Percentiles rank a stretch among this genome's conserved stretches.
Evolutionary conservation across 2,329 filamentous ascomycete genomes (phyloP).

Genomic region (Arthrobotrys conoides): DNA sequence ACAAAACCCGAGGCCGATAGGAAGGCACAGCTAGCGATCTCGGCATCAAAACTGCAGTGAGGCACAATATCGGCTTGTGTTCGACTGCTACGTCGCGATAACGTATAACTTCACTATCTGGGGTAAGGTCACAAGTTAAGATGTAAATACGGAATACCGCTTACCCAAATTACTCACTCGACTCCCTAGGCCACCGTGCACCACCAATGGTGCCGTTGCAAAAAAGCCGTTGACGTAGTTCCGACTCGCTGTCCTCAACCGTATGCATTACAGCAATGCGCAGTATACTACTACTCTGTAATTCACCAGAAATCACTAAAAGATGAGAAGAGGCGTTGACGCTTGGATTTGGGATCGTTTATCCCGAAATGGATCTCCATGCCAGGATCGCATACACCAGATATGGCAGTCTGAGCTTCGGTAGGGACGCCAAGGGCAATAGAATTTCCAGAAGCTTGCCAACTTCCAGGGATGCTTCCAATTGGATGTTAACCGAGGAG

Average conservation of each 20-base stretch:
- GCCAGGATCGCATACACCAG: conserved; percentile 58
- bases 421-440: conserved; percentile 36
- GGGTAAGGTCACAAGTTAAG: conserved; percentile 18
- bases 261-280: conserved; percentile 20
- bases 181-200: not conserved
- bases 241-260: conserved; percentile 48
- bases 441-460: conserved; percentile 54
- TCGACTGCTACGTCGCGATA: conserved; percentile 5
- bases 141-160: conserved; percentile 11
- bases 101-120: conserved; percentile 25
- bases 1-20: conserved; percentile 12
- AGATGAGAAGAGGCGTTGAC: conserved; percentile 31
- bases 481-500: conserved; percentile 47
- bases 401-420: conserved; percentile 43
- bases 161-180: conserved; percentile 3
- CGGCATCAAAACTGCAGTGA: conserved; percentile 29
- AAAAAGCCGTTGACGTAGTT: conserved; percentile 49
- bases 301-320: conserved; percentile 40
- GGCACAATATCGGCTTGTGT: not conserved
- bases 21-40: conserved; percentile 1
- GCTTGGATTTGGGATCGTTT: conserved; percentile 45
- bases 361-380: conserved; percentile 55
- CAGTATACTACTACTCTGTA: conserved; percentile 28
- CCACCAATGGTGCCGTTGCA: conserved; percentile 10
- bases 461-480: conserved; percentile 21